Evolutionary conservation across 2,329 filamentous ascomycete species (phyloP).

Genomic region (Orbilia ellipsospora): DNA sequence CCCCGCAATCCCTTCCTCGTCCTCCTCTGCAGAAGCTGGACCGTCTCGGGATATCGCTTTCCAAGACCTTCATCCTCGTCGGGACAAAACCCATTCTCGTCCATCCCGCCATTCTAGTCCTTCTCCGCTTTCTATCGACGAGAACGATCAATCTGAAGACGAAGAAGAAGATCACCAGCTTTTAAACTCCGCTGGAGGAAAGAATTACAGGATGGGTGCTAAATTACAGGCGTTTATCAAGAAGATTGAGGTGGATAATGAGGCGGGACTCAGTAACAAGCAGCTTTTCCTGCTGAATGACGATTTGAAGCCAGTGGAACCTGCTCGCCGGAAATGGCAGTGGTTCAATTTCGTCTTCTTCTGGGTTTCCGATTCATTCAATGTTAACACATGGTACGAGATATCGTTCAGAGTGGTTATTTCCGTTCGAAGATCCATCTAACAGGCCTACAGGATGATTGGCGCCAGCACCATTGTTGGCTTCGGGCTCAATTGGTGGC

Average conservation of each 20-base stretch:
- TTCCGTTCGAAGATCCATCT: background rate
- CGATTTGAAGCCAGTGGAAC: constrained; percentile 82
- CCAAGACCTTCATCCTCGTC: constrained; percentile 2
- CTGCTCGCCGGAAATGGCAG: constrained; percentile 82
- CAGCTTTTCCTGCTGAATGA: constrained; percentile 90
- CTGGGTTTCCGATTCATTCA: constrained; percentile 86
- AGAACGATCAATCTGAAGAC: constrained; percentile 39
- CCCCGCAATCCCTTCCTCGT: constrained; percentile 31
- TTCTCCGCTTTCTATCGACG: constrained; percentile 22
- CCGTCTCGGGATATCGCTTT: constrained; percentile 9
- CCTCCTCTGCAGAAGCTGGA: constrained; percentile 15
- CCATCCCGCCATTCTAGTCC: constrained; percentile 8
- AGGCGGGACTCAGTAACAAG: constrained; percentile 78
- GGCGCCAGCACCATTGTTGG: constrained; percentile 86
- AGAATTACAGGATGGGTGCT: constrained; percentile 24
- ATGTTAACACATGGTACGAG: constrained; percentile 68
- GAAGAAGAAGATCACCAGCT: background rate
- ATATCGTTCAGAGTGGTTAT: constrained; percentile 55
- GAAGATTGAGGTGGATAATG: constrained; percentile 77
- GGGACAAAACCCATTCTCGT: background rate
- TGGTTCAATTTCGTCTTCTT: constrained; percentile 89
- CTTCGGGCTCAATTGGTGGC: constrained; percentile 86
- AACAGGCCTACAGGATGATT: constrained; percentile 74
- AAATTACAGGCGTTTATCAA: constrained; percentile 54
- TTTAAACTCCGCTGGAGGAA: constrained; percentile 3